phyloP scores from a whole-genome alignment of 768 basidiomycete genomes.

The Albatrellus ellisii region DNA sequence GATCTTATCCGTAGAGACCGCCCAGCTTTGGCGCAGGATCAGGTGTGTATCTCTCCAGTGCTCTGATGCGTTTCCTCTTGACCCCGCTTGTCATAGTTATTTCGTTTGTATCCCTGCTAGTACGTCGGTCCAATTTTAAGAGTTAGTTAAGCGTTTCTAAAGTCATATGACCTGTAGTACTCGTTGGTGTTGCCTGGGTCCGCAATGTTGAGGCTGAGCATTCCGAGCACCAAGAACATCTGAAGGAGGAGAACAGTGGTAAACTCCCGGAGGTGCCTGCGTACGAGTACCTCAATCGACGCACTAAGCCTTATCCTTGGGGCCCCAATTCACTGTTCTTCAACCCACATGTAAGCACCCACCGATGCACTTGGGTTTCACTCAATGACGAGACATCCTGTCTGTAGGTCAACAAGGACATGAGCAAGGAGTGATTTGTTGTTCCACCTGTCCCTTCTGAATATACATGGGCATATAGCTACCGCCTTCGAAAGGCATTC shows the following conservation, averaged over 20 bases:
- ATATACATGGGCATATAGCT: too few species aligned
- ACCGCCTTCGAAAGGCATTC: too few species aligned
- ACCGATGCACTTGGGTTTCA: not conserved
- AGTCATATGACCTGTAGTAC: conserved; percentile 8
- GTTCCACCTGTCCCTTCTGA: too few species aligned
- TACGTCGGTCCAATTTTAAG: conserved; percentile 24
- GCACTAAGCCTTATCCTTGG: conserved; percentile 78
- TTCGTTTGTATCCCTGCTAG: conserved; percentile 67
- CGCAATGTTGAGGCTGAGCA: conserved; percentile 49
- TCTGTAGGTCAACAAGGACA: conserved; percentile 50
- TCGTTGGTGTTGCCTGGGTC: conserved; percentile 29
- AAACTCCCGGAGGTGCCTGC: conserved; percentile 53
- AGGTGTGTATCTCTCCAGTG: conserved; percentile 32
- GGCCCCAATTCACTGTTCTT: conserved; percentile 75
- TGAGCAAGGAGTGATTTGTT: conserved; percentile 29
- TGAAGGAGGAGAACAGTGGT: conserved; percentile 62
- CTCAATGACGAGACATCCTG: not conserved
- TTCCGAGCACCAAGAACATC: conserved; percentile 53
- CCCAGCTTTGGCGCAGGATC: conserved; percentile 79
- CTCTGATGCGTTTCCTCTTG: not conserved
- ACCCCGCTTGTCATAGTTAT: conserved; percentile 32
- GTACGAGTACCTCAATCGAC: conserved; percentile 70
- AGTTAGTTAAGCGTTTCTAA: not conserved
- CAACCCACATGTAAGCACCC: conserved; percentile 51
- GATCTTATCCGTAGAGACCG: conserved; percentile 37